Conservation (phyloP, 768 basidiomycete genomes). For the Trametes gibbosa region DNA sequence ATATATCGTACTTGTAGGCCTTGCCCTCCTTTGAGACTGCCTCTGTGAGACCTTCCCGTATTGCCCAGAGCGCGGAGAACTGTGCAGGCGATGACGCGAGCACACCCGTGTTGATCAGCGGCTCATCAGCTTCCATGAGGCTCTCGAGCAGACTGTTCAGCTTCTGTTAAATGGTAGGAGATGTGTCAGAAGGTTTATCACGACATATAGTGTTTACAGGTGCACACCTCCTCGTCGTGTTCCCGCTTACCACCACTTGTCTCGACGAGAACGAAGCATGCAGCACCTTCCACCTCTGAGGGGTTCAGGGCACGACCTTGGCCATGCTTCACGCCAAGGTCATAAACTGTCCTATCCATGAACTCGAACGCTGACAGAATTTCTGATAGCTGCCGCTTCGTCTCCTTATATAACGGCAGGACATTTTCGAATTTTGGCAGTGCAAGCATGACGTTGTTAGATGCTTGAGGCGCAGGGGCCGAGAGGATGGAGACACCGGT, state of each 20-base stretch:
- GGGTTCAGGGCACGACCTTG: slow-evolving; percentile 75
- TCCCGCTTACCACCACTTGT: slow-evolving; percentile 91
- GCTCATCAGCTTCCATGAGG: slow-evolving; percentile 69
- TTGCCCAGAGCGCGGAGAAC: slow-evolving; percentile 84
- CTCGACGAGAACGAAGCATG: slow-evolving; percentile 91
- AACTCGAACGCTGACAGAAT: slow-evolving; percentile 98
- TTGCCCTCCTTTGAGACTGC: slow-evolving; percentile 92
- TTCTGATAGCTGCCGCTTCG: slow-evolving; percentile 83
- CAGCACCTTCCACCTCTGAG: slow-evolving; percentile 70
- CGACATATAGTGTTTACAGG: too few relatives aligned
- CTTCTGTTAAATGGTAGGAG: slow-evolving; percentile 56
- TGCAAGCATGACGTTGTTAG: slow-evolving; percentile 90
- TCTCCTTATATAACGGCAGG: slow-evolving; percentile 77
- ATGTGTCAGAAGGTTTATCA: not conserved
- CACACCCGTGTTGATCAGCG: slow-evolving; percentile 85
- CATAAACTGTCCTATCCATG: slow-evolving; percentile 83
- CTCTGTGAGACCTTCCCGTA: slow-evolving; percentile 91
- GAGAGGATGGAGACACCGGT: slow-evolving; percentile 95
- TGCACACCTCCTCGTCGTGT: slow-evolving; percentile 84
- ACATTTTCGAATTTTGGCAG: slow-evolving; percentile 86
- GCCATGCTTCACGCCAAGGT: slow-evolving; percentile 80
- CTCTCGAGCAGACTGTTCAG: slow-evolving; percentile 71
- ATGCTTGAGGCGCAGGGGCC: slow-evolving; percentile 75
- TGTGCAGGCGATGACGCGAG: slow-evolving; percentile 90
- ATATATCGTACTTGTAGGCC: slow-evolving; percentile 96